A percentile compares a stretch with the other conserved stretches of the same genome.
Conservation (phyloP, 768 basidiomycete genomes). For the Hygrocybe coccinea region DNA sequence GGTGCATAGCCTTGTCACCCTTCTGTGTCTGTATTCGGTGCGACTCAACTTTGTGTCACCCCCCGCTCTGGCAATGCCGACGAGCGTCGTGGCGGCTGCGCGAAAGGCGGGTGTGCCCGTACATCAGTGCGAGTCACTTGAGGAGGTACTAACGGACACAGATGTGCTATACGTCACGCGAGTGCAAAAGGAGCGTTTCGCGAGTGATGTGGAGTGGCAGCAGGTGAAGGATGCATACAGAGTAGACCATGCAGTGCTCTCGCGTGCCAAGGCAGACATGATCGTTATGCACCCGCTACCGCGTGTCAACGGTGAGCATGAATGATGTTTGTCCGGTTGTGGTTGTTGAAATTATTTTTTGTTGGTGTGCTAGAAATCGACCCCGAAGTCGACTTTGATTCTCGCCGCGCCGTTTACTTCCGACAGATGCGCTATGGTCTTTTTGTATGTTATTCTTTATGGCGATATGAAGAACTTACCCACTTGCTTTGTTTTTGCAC, state of each 20-base stretch:
- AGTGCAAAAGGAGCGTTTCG: conserved; percentile 92
- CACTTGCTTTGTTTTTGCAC: conserved; percentile 2
- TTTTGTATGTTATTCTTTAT: conserved; percentile 61
- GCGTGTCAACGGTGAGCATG: conserved; percentile 68
- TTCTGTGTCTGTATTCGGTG: conserved; percentile 88
- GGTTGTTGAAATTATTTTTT: background rate
- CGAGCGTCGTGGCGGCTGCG: conserved; percentile 74
- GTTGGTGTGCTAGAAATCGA: conserved; percentile 78
- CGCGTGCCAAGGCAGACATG: conserved; percentile 92
- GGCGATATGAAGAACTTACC: background rate
- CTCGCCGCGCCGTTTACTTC: conserved; percentile 92
- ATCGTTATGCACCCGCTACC: conserved; percentile 99
- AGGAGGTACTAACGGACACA: conserved; percentile 86
- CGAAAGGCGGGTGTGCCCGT: conserved; percentile 79
- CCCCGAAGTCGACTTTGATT: conserved; percentile 96
- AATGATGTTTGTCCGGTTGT: background rate
- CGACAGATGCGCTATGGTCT: conserved; percentile 98
- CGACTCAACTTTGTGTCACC: conserved; percentile 96
- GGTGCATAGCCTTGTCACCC: conserved; percentile 90
- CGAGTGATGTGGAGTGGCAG: conserved; percentile 75
- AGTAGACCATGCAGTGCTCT: conserved; percentile 89
- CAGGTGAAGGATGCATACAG: conserved; percentile 89
- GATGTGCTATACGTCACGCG: conserved; percentile 97
- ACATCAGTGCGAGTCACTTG: conserved; percentile 78
- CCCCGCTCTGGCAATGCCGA: conserved; percentile 81